Conservation (phyloP, 257 asterid species). For the Hygrophila difformis region DNA sequence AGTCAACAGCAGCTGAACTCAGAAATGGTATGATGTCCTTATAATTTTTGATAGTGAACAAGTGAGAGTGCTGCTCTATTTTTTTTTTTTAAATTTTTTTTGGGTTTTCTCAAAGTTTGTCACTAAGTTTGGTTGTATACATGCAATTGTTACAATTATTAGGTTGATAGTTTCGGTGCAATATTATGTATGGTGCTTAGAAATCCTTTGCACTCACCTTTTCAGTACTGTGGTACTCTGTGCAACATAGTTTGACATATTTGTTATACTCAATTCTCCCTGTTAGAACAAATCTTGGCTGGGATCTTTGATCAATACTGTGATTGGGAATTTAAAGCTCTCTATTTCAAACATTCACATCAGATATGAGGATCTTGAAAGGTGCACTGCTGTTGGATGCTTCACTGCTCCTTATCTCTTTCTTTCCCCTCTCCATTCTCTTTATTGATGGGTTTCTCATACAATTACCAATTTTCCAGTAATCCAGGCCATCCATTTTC, state of each 20-base stretch:
- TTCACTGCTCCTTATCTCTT: constrained; percentile 1
- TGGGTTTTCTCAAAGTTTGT: no score
- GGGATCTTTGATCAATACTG: constrained; percentile 90
- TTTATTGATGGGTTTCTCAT: constrained; percentile 13
- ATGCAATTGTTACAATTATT: no score
- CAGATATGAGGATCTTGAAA: constrained; percentile 96
- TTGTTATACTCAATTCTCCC: no score
- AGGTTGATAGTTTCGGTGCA: no score
- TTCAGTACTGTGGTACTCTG: no score
- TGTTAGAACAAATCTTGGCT: constrained; percentile 87
- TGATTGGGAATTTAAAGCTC: constrained; percentile 94
- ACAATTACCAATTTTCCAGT: constrained; percentile 37
- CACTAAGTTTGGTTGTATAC: no score
- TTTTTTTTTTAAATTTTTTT: no score
- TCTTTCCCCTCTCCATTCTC: constrained; percentile 4
- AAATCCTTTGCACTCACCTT: no score
- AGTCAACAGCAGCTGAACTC: constrained; percentile 49
- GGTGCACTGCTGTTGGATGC: constrained; percentile 39
- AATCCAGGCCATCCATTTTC: constrained; percentile 94
- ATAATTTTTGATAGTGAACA: constrained; percentile 3
- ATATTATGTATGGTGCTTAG: no score
- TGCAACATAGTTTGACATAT: no score
- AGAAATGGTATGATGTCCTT: constrained; percentile 65
- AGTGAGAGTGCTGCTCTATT: no score
- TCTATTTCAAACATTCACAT: constrained; percentile 89